Evolutionary conservation across 495 filamentous ascomycete genomes (phyloP), one percentile per base, ranked within the genome.

Genomic region (Melanomma pulvis-pyrius): DNA sequence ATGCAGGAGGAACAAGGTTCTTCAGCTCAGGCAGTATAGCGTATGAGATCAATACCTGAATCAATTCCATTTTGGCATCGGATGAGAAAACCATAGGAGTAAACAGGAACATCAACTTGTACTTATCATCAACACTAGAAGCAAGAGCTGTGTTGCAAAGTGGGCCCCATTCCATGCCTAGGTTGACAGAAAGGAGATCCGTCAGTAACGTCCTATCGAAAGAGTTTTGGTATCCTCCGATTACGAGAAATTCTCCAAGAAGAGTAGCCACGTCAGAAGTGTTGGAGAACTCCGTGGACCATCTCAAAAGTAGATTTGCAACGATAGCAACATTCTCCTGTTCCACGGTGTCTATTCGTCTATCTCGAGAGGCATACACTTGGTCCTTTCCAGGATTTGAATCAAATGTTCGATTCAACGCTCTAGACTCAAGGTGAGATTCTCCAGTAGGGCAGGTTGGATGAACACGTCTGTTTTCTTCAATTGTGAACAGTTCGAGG

Each of bases 31-130:
- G 34, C 13, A 81, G 36, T 2, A 79, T 22, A 1, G 71, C 72
- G 57, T 79, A 81, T 1, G 78, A 71, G n/a, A 79, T 50, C 8
- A 83, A 32, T 0, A 75, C 71, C 24, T 73, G 67, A 0, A 84
- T 21, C 0, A 78, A 25, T 25, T 65, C 58, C 75, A 81, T 79
- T 44, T 79, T 57, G n/a, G 73, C 67, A 15, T 74, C 44, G 1
- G 65, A 32, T 8, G 69, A 19, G 52, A 80, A 85, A 1, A 79
- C 69, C 5, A 85, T 63, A 0, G 75, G n/a, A 0, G 73, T 76
- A 8, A 83, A 65, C 0, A 76, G 52, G 54, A 84, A 84, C 75
- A 82, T 82, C 1, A 84, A 61, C 13, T 51, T 32, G 47, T 73
- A 76, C 0, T 41, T 61, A 26, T 82, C 71, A 36, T 74, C 28